Conservation (phyloP, 495 filamentous ascomycete species). For the Annulohypoxylon maeteangense region DNA sequence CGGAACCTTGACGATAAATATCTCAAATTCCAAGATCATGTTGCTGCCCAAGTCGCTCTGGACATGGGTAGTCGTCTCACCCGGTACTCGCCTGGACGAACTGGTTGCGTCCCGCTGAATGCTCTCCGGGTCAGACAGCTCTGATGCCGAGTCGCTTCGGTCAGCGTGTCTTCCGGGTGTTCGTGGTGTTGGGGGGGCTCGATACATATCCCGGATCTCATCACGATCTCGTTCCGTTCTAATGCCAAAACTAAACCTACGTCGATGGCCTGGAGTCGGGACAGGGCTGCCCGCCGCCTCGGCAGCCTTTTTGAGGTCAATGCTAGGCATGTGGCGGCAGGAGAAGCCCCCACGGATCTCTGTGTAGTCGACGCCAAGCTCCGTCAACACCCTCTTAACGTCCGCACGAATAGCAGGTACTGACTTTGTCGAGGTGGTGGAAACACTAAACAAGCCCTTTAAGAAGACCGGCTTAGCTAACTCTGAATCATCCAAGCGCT, state of each 20-base stretch:
- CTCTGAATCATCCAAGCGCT: constrained; percentile 64
- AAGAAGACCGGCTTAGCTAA: constrained; percentile 91
- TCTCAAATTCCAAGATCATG: constrained; percentile 89
- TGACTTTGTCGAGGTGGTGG: constrained; percentile 93
- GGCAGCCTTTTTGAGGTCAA: constrained; percentile 78
- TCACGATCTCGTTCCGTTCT: constrained; percentile 70
- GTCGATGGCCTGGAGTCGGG: constrained; percentile 68
- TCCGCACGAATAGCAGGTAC: constrained; percentile 84
- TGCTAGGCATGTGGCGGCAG: constrained; percentile 87
- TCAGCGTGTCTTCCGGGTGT: constrained; percentile 63
- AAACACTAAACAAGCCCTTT: constrained; percentile 97
- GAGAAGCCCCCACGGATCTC: constrained; percentile 96
- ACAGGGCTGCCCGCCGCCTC: constrained; percentile 65
- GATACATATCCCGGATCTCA: constrained; percentile 63
- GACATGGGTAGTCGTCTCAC: constrained; percentile 86
- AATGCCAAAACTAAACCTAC: constrained; percentile 85
- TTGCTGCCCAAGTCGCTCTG: constrained; percentile 84
- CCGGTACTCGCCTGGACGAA: constrained; percentile 64
- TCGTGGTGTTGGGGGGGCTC: constrained; percentile 58
- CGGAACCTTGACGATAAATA: constrained; percentile 97
- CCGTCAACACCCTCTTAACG: constrained; percentile 88
- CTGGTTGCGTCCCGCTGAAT: constrained; percentile 57
- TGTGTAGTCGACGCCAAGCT: constrained; percentile 86
- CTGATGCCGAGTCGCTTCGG: constrained; percentile 81
- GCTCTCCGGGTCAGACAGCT: constrained; percentile 76